phyloP scores from a whole-genome alignment of 1,139 yeast genomes.

The Candida sanyaensis region DNA sequence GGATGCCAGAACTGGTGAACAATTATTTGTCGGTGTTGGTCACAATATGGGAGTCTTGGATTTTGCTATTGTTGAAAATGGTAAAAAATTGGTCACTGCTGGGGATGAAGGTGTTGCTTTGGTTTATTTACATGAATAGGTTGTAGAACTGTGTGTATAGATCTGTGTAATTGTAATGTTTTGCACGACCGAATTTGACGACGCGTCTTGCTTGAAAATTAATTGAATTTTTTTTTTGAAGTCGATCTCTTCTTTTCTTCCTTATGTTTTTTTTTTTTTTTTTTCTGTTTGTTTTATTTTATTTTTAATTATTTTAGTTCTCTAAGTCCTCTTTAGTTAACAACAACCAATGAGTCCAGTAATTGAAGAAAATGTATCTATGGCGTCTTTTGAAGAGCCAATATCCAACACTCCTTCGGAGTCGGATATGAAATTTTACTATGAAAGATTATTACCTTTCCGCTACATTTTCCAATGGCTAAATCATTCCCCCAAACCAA shows the following conservation, averaged over 20 bases:
- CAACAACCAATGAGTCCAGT: conserved; percentile 2
- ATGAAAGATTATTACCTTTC: conserved; percentile 72
- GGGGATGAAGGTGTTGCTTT: conserved; percentile 97
- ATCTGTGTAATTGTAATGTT: background rate
- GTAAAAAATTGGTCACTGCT: conserved; percentile 80
- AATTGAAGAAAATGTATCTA: conserved; percentile 1
- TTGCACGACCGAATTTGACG: background rate
- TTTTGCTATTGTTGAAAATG: conserved; percentile 64
- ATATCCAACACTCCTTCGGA: conserved; percentile 48
- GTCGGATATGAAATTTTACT: conserved; percentile 74
- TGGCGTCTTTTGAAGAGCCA: conserved; percentile 5
- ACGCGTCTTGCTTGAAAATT: background rate
- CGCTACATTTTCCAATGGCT: conserved; percentile 82
- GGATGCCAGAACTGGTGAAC: conserved; percentile 86
- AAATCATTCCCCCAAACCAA: conserved; percentile 76
- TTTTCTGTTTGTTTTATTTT: background rate
- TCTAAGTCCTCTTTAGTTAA: background rate
- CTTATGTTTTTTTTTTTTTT: background rate
- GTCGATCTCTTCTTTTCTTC: background rate
- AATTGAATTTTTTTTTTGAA: background rate
- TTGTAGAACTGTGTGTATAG: no score
- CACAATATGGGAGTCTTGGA: conserved; percentile 94
- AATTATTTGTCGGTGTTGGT: conserved; percentile 78
- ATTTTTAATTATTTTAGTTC: background rate
- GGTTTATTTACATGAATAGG: conserved; percentile 42